Evolutionary conservation across 1,139 yeast species (phyloP).

Genomic region (Citeromyces hawaiiensis): DNA sequence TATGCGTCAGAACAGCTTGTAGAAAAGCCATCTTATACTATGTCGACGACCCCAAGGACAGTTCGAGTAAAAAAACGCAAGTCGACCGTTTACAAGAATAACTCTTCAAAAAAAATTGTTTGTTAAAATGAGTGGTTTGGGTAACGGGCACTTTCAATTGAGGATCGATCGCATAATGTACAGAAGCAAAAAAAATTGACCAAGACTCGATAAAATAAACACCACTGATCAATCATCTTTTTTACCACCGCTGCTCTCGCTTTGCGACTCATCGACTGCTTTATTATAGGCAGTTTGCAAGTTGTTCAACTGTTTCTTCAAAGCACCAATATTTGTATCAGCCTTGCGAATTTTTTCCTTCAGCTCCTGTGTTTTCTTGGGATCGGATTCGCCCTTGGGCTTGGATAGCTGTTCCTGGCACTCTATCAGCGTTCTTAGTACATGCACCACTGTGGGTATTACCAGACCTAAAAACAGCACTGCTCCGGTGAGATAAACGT

Average conservation of each 20-base stretch:
- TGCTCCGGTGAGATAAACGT: constrained; percentile 60
- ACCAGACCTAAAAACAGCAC: constrained; percentile 48
- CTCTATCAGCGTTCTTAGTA: constrained; percentile 42
- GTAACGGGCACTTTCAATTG: too few species aligned
- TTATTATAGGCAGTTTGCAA: constrained; percentile 39
- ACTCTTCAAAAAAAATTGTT: too few species aligned
- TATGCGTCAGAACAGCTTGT: too few species aligned
- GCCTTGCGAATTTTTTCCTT: constrained; percentile 22
- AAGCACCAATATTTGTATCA: constrained; percentile 31
- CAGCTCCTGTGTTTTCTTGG: constrained; percentile 16
- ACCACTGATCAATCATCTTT: constrained; percentile 8
- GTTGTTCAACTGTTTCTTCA: constrained; percentile 40
- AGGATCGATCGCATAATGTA: too few species aligned
- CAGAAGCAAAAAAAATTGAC: not conserved
- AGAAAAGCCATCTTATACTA: too few species aligned
- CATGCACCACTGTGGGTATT: constrained; percentile 40
- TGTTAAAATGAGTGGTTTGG: too few species aligned
- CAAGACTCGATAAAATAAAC: too few species aligned
- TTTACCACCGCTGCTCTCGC: constrained; percentile 6
- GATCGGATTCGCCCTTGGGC: constrained; percentile 12
- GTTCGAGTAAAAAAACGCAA: too few species aligned
- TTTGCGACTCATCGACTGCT: constrained; percentile 3
- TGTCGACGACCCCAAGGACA: too few species aligned
- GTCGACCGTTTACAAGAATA: too few species aligned
- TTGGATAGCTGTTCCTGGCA: constrained; percentile 31